These are phyloP conservation scores for Paramecium octaurelia DNA, from an alignment of 73 alveolate species.

Conservation along the genomic window DNA sequence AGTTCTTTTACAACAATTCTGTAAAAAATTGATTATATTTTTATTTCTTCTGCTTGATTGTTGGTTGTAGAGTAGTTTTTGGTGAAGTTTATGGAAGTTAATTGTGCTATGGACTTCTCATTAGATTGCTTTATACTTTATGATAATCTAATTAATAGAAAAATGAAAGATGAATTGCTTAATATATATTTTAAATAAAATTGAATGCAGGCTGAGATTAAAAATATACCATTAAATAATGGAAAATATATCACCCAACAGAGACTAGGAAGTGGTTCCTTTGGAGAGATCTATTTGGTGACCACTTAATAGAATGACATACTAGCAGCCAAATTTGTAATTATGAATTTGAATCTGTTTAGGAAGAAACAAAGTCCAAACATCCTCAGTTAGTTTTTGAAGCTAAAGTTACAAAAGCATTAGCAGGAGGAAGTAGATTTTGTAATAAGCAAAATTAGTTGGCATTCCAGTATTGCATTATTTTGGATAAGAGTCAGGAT, in stretches of 20 bases:
- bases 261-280: slow-evolving; percentile 89
- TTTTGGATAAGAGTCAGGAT: slow-evolving; percentile 85
- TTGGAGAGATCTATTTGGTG: slow-evolving; percentile 85
- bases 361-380: slow-evolving; percentile 65
- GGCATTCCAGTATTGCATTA: slow-evolving; percentile 82
- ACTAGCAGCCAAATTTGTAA: slow-evolving; percentile 58
- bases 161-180: not conserved
- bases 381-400: slow-evolving; percentile 61
- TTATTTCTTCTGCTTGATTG: not conserved
- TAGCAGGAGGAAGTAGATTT: slow-evolving; percentile 49
- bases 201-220: not conserved
- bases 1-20: too few species aligned
- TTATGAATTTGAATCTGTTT: not conserved
- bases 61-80: not conserved
- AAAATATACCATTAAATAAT: not conserved
- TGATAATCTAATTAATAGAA: not conserved
- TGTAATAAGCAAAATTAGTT: slow-evolving; percentile 39
- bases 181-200: not conserved
- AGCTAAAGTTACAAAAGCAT: slow-evolving; percentile 47
- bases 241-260: slow-evolving; percentile 61
- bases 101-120: not conserved
- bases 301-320: slow-evolving; percentile 11
- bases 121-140: not conserved
- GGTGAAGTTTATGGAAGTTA: not conserved
- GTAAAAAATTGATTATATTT: not conserved